A percentile compares a stretch with the other conserved stretches of the same genome.
phyloP scores from a whole-genome alignment of 768 basidiomycete species.

The Coprinellus micaceus region DNA sequence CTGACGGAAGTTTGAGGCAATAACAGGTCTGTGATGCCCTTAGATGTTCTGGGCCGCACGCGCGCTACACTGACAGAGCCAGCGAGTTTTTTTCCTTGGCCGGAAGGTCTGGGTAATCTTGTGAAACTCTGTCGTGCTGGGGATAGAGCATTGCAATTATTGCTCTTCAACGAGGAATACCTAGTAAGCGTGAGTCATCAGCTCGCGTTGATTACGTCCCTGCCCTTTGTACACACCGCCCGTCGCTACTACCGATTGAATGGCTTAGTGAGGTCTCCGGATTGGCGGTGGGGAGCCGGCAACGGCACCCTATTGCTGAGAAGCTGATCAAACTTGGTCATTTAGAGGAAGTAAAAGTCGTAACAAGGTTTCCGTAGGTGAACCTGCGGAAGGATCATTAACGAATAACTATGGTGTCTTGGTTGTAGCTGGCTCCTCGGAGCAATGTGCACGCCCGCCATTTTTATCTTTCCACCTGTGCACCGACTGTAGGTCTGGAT shows the following conservation, averaged over 20 bases:
- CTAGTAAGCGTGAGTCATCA: conserved; percentile 87
- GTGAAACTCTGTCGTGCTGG: conserved; percentile 25
- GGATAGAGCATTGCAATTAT: conserved; percentile 36
- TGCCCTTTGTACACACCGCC: conserved; percentile 90
- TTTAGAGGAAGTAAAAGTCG: conserved; percentile 84
- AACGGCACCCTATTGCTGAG: conserved; percentile 38
- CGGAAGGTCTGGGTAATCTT: conserved; percentile 57
- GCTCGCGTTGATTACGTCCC: conserved; percentile 87
- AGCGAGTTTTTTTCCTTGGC: conserved; percentile 74
- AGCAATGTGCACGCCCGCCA: conserved; percentile 34
- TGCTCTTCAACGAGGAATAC: conserved; percentile 90
- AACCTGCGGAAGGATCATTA: conserved; percentile 81
- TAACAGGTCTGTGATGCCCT: conserved; percentile 91
- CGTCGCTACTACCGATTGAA: conserved; percentile 90
- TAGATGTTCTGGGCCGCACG: conserved; percentile 88
- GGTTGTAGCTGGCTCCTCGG: conserved; percentile 31
- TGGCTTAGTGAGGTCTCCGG: conserved; percentile 86
- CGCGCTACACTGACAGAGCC: conserved; percentile 87
- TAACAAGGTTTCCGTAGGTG: conserved; percentile 82
- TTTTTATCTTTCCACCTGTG: conserved; percentile 45
- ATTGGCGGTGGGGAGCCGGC: conserved; percentile 65
- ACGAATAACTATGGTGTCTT: conserved; percentile 33
- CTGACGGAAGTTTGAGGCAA: conserved; percentile 85
- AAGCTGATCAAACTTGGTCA: conserved; percentile 17
- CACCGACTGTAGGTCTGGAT: conserved; percentile 28